phyloP scores from a whole-genome alignment of 2,329 filamentous ascomycete genomes.

The Colletotrichum sp. region DNA sequence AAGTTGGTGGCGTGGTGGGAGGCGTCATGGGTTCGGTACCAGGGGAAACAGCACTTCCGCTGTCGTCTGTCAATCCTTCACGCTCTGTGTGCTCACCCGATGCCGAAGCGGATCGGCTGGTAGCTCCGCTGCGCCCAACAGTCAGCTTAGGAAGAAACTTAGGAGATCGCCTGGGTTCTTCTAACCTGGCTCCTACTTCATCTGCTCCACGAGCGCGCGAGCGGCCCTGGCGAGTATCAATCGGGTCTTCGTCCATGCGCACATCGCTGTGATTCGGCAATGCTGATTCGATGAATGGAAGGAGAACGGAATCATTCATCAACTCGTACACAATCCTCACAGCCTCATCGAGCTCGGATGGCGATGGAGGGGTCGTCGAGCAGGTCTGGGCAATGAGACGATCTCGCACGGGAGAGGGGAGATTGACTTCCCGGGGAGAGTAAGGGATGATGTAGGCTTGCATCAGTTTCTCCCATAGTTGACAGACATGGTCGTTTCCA shows the following conservation, averaged over 20 bases:
- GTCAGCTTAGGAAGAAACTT: constrained; percentile 49
- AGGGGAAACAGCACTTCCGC: constrained; percentile 63
- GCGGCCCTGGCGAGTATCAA: constrained; percentile 41
- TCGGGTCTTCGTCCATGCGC: constrained; percentile 38
- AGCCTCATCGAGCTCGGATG: constrained; percentile 79
- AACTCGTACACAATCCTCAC: constrained; percentile 90
- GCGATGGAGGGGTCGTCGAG: constrained; percentile 68
- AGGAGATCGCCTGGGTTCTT: constrained; percentile 49
- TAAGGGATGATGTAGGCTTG: constrained; percentile 90
- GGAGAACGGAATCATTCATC: constrained; percentile 95
- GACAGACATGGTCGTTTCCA: constrained; percentile 70
- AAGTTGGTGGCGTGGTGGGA: constrained; percentile 72
- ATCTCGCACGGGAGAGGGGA: constrained; percentile 86
- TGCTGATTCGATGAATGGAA: constrained; percentile 85
- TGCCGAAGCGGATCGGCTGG: constrained; percentile 47
- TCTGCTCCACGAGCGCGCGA: constrained; percentile 42
- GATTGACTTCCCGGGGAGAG: constrained; percentile 86
- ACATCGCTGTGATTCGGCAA: constrained; percentile 40
- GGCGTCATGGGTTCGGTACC: constrained; percentile 73
- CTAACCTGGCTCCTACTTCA: constrained; percentile 34
- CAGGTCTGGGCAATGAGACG: constrained; percentile 71
- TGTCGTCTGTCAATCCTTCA: constrained; percentile 68
- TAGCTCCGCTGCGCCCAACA: constrained; percentile 40
- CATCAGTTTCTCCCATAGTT: constrained; percentile 86
- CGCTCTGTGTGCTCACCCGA: constrained; percentile 53